These are phyloP conservation scores for Huiozyma naganishii DNA, from an alignment of 805 yeast genomes.

Conservation along the genomic window DNA sequence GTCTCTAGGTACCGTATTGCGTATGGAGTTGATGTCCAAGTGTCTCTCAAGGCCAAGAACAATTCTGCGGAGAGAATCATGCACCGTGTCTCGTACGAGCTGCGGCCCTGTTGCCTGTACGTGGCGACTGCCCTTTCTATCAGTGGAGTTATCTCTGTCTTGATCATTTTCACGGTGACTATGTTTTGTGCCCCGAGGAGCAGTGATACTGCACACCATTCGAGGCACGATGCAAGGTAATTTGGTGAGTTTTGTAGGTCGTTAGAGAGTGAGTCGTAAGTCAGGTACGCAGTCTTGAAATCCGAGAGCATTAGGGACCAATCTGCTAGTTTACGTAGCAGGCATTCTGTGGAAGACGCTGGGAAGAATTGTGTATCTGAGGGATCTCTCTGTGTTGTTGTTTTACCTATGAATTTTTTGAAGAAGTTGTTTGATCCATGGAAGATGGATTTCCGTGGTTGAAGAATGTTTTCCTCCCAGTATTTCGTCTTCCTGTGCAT, in stretches of 20 bases:
- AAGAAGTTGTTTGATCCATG: conserved; percentile 50
- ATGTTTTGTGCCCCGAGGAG: conserved; percentile 43
- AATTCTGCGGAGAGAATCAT: conserved; percentile 60
- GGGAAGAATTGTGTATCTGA: conserved; percentile 46
- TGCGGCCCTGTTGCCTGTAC: conserved; percentile 44
- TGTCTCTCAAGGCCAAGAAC: conserved; percentile 35
- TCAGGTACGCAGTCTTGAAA: conserved; percentile 70
- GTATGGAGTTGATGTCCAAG: conserved; percentile 34
- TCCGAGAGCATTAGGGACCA: conserved; percentile 89
- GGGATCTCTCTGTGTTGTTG: conserved; percentile 34
- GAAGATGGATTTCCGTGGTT: conserved; percentile 67
- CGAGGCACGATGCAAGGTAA: conserved; percentile 63
- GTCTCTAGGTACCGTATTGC: conserved; percentile 36
- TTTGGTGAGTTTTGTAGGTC: conserved; percentile 51
- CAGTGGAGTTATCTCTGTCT: conserved; percentile 37
- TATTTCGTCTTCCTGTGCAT: conserved; percentile 72
- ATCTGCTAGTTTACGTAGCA: conserved; percentile 76
- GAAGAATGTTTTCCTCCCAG: conserved; percentile 78
- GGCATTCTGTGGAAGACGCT: conserved; percentile 56
- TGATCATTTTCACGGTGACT: conserved; percentile 32
- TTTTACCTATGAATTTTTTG: conserved; percentile 27
- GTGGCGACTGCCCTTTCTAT: conserved; percentile 17
- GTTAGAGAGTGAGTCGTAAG: conserved; percentile 71
- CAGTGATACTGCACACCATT: conserved; percentile 69
- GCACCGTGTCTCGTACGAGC: conserved; percentile 58